A percentile compares a stretch with the other conserved stretches of the same genome.
Conservation (phyloP, 805 yeast species). For the Myxozyma vanderwaltii region DNA sequence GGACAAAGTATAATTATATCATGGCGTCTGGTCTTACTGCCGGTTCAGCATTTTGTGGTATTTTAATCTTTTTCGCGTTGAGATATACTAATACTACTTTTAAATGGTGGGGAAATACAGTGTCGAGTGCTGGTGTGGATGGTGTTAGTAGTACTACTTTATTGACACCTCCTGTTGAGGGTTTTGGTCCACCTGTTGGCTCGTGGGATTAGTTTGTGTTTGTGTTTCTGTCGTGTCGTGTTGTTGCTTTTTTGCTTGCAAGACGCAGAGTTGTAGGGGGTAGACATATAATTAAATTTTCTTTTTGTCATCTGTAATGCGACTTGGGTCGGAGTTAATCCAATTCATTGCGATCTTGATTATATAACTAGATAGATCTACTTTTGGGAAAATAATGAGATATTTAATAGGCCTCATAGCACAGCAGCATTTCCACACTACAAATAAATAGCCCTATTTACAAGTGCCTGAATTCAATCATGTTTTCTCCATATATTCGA, state of each 20-base stretch:
- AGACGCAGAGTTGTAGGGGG: conserved; percentile 41
- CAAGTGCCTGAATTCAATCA: no score
- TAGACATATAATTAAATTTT: no score
- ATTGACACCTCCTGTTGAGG: conserved; percentile 21
- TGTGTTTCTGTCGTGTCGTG: conserved; percentile 39
- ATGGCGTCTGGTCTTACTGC: conserved; percentile 67
- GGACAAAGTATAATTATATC: conserved; percentile 73
- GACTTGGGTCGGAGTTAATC: no score
- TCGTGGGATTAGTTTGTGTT: conserved; percentile 13
- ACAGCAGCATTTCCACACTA: no score
- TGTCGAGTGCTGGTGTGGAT: conserved; percentile 28
- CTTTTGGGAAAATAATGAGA: no score
- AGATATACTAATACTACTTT: conserved; percentile 46
- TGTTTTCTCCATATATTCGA: no score
- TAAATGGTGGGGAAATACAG: conserved; percentile 63
- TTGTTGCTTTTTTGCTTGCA: conserved; percentile 42
- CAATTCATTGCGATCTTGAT: no score
- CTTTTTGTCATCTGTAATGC: no score
- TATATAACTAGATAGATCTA: no score
- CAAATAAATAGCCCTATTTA: no score
- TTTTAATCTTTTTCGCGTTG: conserved; percentile 57
- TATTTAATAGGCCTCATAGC: no score
- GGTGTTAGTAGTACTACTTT: conserved; percentile 13
- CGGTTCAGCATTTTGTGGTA: conserved; percentile 64
- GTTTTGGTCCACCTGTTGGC: conserved; percentile 42